These are phyloP conservation scores for Endotrypanum monterogeii DNA, from an alignment of 208 protist species.

Conservation along the genomic window DNA sequence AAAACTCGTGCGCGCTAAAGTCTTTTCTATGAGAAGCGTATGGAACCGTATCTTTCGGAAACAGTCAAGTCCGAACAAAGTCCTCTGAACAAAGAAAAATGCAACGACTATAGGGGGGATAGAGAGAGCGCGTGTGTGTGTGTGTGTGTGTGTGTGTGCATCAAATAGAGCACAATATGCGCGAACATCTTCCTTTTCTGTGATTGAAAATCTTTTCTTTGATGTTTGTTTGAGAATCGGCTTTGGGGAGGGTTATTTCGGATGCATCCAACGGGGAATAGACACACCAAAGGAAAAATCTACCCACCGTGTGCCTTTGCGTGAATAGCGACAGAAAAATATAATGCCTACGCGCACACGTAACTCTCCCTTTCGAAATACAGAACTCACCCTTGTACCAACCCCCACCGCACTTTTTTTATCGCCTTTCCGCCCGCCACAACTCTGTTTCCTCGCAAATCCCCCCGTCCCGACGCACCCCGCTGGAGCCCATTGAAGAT, in stretches of 20 bases:
- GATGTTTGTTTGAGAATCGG: neutral
- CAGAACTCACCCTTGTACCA: no score
- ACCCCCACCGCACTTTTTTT: neutral
- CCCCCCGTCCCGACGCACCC: constrained; percentile 63
- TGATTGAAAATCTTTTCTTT: no score
- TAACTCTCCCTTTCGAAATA: neutral
- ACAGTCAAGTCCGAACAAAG: neutral
- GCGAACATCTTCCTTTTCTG: constrained; percentile 9
- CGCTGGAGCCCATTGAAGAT: constrained; percentile 68
- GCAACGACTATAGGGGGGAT: neutral
- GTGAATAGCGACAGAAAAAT: neutral
- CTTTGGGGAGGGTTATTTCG: neutral
- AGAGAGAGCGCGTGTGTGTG: no score
- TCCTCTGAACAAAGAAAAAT: neutral
- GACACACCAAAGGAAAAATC: neutral
- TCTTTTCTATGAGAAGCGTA: neutral
- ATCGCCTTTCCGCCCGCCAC: no score
- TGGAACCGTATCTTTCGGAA: neutral
- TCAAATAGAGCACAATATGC: neutral
- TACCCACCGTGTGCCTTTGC: neutral
- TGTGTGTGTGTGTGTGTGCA: no score
- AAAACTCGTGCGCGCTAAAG: neutral
- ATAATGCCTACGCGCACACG: neutral
- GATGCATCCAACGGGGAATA: no score
- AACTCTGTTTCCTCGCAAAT: constrained; percentile 45